A percentile compares a stretch with the other conserved stretches of the same genome.
Conservation (phyloP, 139 green algal genomes). For the Auxenochlorella pyrenoidosa region DNA sequence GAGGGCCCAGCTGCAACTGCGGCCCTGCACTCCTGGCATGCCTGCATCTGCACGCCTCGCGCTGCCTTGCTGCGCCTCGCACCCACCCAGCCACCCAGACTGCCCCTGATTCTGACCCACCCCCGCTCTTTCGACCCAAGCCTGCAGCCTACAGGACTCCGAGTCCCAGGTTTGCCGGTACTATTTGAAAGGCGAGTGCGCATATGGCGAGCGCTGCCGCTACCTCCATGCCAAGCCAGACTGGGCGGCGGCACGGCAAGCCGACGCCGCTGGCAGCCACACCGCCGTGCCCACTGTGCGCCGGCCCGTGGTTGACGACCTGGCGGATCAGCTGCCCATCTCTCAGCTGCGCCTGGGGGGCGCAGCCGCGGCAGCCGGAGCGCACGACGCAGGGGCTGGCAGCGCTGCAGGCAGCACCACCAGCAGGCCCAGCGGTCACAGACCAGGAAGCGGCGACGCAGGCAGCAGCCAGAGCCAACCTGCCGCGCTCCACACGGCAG, state of each 20-base stretch:
- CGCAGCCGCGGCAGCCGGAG: neutral
- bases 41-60: no score
- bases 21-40: no score
- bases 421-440: neutral
- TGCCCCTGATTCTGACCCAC: no score
- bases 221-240: conserved; percentile 47
- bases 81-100: no score
- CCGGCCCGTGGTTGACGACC: conserved; percentile 29
- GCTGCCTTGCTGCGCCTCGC: no score
- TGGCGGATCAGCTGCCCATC: conserved; percentile 40
- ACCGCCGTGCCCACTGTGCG: neutral
- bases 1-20: neutral
- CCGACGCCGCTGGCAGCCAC: neutral
- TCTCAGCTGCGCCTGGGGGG: conserved; percentile 42
- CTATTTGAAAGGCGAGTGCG: conserved; percentile 67
- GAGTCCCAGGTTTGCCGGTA: conserved; percentile 61
- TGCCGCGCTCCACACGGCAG: neutral
- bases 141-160: conserved; percentile 23
- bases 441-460: neutral
- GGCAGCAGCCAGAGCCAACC: neutral
- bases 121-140: no score
- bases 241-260: conserved; percentile 12
- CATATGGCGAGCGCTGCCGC: conserved; percentile 60
- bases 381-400: neutral
- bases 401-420: neutral